A percentile compares a stretch with the other conserved stretches of the same genome.
phyloP scores from a whole-genome alignment of 345 rosid species.

The Crucihimalaya himalaica region DNA sequence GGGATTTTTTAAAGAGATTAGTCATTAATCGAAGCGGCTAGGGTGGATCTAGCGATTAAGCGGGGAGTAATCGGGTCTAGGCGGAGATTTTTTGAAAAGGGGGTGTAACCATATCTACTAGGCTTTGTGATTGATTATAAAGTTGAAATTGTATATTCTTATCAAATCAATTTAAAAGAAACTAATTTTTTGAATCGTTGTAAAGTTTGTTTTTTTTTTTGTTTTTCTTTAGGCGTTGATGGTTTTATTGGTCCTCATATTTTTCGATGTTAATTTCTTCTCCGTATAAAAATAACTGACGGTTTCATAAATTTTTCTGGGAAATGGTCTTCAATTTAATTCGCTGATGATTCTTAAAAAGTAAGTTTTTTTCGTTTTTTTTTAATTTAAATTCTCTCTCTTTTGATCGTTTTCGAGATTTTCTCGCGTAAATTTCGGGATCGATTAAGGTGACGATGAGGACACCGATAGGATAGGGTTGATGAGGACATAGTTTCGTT shows the following conservation, averaged over 20 bases:
- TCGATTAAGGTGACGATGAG: not conserved
- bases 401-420: slow-evolving; percentile 10
- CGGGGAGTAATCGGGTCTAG: too few species aligned
- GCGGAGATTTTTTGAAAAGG: too few species aligned
- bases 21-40: too few species aligned
- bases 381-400: not conserved
- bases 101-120: not conserved
- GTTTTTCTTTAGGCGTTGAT: not conserved
- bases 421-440: slow-evolving; percentile 9
- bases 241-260: not conserved
- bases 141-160: not conserved
- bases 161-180: too few species aligned
- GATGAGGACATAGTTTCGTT: not conserved
- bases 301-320: slow-evolving; percentile 11
- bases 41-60: too few species aligned
- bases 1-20: too few species aligned
- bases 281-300: slow-evolving; percentile 23
- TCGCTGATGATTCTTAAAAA: slow-evolving; percentile 21
- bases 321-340: slow-evolving; percentile 4
- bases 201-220: not conserved
- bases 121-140: too few species aligned
- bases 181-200: not conserved
- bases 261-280: not conserved
- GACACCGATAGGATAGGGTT: not conserved
- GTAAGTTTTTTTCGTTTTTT: not conserved